A percentile compares a stretch with the other conserved stretches of the same genome.
Evolutionary conservation across 148 eudicot genomes (phyloP).

Genomic region (Vaccinium darrowii): DNA sequence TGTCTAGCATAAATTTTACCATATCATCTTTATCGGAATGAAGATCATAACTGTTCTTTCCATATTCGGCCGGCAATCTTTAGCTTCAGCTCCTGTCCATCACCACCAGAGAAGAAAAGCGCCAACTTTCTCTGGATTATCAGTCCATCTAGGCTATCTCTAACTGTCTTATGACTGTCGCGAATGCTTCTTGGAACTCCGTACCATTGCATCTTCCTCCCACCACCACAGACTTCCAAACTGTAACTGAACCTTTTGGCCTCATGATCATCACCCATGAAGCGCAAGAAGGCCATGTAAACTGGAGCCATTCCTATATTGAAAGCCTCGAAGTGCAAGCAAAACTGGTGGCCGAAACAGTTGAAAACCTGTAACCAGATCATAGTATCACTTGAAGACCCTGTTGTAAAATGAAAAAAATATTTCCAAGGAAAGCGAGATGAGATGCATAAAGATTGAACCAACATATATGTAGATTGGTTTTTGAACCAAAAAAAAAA

Average conservation of each 20-base stretch:
- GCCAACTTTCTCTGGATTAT: conserved; percentile 43
- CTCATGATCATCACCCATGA: conserved; percentile 52
- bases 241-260: conserved; percentile 44
- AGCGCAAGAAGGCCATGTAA: conserved; percentile 52
- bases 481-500: background rate
- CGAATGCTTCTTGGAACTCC: conserved; percentile 55
- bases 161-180: conserved; percentile 39
- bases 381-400: background rate
- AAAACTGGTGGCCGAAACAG: conserved; percentile 44
- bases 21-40: background rate
- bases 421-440: background rate
- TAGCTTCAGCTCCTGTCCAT: conserved; percentile 45
- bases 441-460: background rate
- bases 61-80: conserved; percentile 49
- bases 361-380: conserved; percentile 38
- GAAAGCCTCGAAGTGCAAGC: conserved; percentile 54
- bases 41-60: conserved; percentile 31
- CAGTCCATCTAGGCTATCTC: conserved; percentile 50
- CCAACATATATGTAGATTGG: background rate
- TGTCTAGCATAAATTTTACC: background rate
- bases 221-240: conserved; percentile 42
- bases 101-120: conserved; percentile 44
- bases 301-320: conserved; percentile 34
- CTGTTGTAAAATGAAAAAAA: background rate
- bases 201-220: conserved; percentile 49